Evolutionary conservation across 2,329 filamentous ascomycete genomes (phyloP).

Genomic region (Sporothrix pseudoabietina): DNA sequence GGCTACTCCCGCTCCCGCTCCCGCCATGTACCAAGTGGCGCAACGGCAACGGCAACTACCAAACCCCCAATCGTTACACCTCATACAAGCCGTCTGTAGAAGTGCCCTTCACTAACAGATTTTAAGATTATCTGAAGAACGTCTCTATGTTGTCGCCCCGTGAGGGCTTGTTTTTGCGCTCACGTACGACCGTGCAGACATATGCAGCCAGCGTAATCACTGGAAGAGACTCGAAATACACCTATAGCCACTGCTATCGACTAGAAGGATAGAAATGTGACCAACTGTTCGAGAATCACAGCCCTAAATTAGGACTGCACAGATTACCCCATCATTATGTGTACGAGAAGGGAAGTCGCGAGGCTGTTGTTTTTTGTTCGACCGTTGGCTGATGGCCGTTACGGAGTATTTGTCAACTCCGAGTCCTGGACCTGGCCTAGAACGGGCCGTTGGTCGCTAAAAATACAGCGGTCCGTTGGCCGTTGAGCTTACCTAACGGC

Average conservation of each 20-base stretch:
- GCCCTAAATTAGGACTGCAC: not conserved
- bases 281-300: not conserved
- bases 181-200: not conserved
- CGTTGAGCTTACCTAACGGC: not conserved
- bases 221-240: not conserved
- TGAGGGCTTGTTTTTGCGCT: not conserved
- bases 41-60: not conserved
- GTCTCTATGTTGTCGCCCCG: not conserved
- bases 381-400: not conserved
- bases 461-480: slow-evolving; percentile 8
- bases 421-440: not conserved
- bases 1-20: slow-evolving; percentile 17
- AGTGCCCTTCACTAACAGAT: not conserved
- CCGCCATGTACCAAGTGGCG: not conserved
- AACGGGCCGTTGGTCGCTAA: not conserved
- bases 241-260: not conserved
- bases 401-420: slow-evolving; percentile 17
- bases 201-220: not conserved
- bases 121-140: not conserved
- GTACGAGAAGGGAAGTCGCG: not conserved
- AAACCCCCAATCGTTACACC: not conserved
- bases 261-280: not conserved
- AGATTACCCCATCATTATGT: slow-evolving; percentile 2
- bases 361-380: not conserved
- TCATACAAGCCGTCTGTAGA: not conserved